Conservation (phyloP, 1,139 yeast species). For the Geotrichum phurueaensis region DNA sequence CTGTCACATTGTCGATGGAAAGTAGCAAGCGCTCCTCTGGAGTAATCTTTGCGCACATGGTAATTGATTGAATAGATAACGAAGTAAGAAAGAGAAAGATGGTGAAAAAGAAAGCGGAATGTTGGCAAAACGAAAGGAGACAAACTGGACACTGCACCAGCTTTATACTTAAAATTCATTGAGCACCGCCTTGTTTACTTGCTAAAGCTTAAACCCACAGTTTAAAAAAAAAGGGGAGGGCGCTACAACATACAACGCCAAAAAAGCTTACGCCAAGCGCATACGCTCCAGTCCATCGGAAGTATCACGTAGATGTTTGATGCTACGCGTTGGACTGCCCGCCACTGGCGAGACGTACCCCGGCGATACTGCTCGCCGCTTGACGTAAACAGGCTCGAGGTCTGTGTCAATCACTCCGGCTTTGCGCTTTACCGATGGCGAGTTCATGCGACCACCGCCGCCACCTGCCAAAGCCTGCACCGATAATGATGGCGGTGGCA, state of each 20-base stretch:
- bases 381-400: constrained; percentile 22
- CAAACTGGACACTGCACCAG: background rate
- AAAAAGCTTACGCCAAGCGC: constrained; percentile 18
- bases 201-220: background rate
- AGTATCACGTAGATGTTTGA: constrained; percentile 31
- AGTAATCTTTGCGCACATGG: background rate
- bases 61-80: background rate
- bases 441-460: constrained; percentile 3
- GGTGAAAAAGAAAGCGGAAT: background rate
- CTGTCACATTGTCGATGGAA: constrained; percentile 10
- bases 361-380: constrained; percentile 34
- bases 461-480: background rate
- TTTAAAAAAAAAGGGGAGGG: background rate
- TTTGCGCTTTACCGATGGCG: constrained; percentile 23
- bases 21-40: constrained; percentile 17
- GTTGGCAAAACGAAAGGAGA: background rate
- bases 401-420: constrained; percentile 25
- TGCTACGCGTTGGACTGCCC: constrained; percentile 26
- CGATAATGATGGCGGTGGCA: background rate
- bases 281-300: constrained; percentile 29
- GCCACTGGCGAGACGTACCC: constrained; percentile 23
- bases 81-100: background rate
- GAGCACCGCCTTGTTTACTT: background rate
- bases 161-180: background rate
- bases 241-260: background rate